Base-by-base conservation (phyloP, 2,329 filamentous ascomycete genomes). In the Acrodontium crateriforme region DNA sequence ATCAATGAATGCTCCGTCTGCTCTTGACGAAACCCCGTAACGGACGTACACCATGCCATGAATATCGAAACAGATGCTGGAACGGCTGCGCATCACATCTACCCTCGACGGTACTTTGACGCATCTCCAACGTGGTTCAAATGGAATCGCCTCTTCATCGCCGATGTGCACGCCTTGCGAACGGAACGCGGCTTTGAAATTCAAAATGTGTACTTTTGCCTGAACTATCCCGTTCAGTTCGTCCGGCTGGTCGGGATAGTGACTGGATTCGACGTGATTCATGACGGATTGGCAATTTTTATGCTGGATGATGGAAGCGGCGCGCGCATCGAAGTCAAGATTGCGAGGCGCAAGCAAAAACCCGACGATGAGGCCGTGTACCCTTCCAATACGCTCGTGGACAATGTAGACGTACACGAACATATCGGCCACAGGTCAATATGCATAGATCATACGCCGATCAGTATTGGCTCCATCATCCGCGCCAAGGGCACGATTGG, bases 261-360 rank as follows among this genome's bases (percentile, higher is more conserved):
- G 3, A 54, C 61, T 16, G 57, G 58, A 4, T 55, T 65, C 34
- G 44, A 50, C 14, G 19, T 33, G n/a, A 33, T 45, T 6, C n/a
- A n/a, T n/a, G n/a, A n/a, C n/a, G n/a, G n/a, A n/a, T 22, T 22
- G 20, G 20, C 20, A 4, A 40, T 71, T 23, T 53, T 76, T 19
- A 66, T 61, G 1, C 39, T 77, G 8, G 72, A 77, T 46, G 72
- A 77, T 39, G 65, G 69, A 40, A 73, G 67, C 45, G 71, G 71
- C 18, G 56, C 55, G 1, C 69, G 58, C 4, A 58, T 76, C 30
- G 69, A 74, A 25, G 52, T 74, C 11, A 64, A 62, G 42, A 60
- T 68, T 12, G 58, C 63, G 21, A 49, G 53, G 15, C 39, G 46
- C n/a, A 15, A 31, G 9, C 22, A 23, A 16, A 21, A 13, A 7